phyloP scores from a whole-genome alignment of 208 protist genomes.

The Crithidia brevicula region DNA sequence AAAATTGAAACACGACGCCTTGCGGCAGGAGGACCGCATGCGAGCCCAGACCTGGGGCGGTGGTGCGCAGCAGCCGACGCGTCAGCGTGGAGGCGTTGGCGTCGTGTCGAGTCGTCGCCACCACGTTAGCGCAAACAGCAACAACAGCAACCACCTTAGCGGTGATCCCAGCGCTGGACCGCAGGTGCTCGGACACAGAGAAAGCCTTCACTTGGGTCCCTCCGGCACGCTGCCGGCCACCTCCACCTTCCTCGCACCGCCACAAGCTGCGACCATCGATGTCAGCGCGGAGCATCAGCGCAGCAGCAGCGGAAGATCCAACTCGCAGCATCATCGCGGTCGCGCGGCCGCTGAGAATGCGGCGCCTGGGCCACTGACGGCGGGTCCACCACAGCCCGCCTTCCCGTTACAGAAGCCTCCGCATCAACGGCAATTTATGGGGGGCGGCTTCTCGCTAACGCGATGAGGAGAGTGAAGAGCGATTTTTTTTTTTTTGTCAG shows the following conservation, averaged over 20 bases:
- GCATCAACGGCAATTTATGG: conserved; percentile 71
- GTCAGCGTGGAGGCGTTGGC: background rate
- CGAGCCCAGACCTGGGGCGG: conserved; percentile 55
- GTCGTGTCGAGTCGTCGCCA: background rate
- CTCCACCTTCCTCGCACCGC: background rate
- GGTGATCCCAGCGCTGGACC: too few relatives aligned
- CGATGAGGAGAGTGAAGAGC: background rate
- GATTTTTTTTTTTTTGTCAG: too few relatives aligned
- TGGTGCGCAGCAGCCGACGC: background rate
- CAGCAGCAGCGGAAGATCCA: conserved; percentile 14
- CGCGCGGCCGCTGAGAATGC: conserved; percentile 13
- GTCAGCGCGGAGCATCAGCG: background rate
- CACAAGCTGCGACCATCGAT: too few relatives aligned
- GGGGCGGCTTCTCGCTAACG: conserved; percentile 80
- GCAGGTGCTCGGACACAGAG: too few relatives aligned
- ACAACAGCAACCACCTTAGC: conserved; percentile 4
- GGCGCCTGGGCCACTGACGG: conserved; percentile 55
- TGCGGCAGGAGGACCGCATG: conserved; percentile 55
- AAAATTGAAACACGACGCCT: conserved; percentile 84
- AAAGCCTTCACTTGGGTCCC: background rate
- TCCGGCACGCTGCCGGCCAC: background rate
- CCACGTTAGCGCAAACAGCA: background rate
- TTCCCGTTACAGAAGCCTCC: conserved; percentile 67
- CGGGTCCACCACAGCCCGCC: conserved; percentile 56
- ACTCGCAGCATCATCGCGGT: background rate